A percentile compares a stretch with the other conserved stretches of the same genome.
Conservation (phyloP, 1,139 yeast species). For the Candida tetrigidarum region DNA sequence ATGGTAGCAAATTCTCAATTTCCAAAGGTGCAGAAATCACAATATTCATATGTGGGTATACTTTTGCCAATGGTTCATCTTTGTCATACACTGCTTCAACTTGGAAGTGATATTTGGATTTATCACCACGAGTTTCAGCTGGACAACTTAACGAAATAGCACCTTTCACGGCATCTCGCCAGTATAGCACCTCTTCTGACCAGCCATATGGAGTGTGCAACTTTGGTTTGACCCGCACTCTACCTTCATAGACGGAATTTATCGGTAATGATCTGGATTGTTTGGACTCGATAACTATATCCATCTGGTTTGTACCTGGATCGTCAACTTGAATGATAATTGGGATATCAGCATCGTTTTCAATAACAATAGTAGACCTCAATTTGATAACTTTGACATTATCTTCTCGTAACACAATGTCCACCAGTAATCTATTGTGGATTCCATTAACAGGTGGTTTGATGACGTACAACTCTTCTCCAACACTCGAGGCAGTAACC, state of each 20-base stretch:
- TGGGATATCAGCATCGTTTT: slow-evolving; percentile 71
- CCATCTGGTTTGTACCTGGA: slow-evolving; percentile 25
- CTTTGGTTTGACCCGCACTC: slow-evolving; percentile 63
- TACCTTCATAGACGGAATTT: slow-evolving; percentile 61
- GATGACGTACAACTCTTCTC: slow-evolving; percentile 75
- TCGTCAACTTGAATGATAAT: slow-evolving; percentile 44
- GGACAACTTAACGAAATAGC: slow-evolving; percentile 65
- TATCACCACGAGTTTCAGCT: slow-evolving; percentile 38
- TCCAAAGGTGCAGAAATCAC: slow-evolving; percentile 86
- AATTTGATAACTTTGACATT: slow-evolving; percentile 77
- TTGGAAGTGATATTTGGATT: slow-evolving; percentile 66
- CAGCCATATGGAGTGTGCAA: slow-evolving; percentile 61
- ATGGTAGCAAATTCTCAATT: slow-evolving; percentile 84
- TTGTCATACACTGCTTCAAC: slow-evolving; percentile 68
- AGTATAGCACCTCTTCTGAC: slow-evolving; percentile 63
- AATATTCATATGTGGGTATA: slow-evolving; percentile 85
- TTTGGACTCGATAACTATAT: slow-evolving; percentile 53
- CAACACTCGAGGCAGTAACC: slow-evolving; percentile 78
- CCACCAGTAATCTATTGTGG: slow-evolving; percentile 77
- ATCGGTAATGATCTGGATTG: slow-evolving; percentile 71
- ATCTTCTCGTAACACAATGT: slow-evolving; percentile 69
- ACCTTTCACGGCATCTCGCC: slow-evolving; percentile 65
- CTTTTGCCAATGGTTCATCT: slow-evolving; percentile 68
- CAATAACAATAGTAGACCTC: slow-evolving; percentile 73
- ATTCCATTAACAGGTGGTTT: slow-evolving; percentile 64